Evolutionary conservation across 345 rosid species (phyloP).

Genomic region (Eucalyptus coolabah): DNA sequence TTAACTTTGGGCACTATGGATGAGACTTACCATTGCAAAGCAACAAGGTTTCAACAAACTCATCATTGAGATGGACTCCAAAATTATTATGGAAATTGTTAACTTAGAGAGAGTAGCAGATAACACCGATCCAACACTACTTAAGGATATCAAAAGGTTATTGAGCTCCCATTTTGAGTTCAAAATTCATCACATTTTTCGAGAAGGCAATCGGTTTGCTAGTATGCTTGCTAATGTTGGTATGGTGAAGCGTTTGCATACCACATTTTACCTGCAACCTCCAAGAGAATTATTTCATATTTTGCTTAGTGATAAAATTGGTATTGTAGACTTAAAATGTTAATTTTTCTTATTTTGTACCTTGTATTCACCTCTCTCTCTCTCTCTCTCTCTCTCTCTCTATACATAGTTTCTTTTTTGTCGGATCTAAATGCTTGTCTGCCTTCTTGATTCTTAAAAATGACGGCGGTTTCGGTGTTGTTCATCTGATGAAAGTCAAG

Average conservation of each 20-base stretch:
- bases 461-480: background rate
- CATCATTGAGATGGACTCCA: no score
- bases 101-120: background rate
- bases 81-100: no score
- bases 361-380: no score
- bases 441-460: background rate
- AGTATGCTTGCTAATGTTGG: background rate
- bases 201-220: fast-evolving
- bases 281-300: no score
- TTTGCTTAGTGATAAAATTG: no score
- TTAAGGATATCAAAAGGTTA: background rate
- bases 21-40: background rate
- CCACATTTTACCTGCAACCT: background rate
- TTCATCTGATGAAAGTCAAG: background rate
- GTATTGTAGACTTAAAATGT: no score
- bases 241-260: fast-evolving
- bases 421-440: background rate
- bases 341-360: no score
- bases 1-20: background rate
- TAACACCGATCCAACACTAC: fast-evolving
- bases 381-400: no score
- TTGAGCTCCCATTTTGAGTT: background rate
- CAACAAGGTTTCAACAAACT: background rate
- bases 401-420: no score
- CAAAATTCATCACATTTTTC: no score